phyloP scores from a whole-genome alignment of 176 grass and related monocot genomes.

The Sorghum bicolor region DNA sequence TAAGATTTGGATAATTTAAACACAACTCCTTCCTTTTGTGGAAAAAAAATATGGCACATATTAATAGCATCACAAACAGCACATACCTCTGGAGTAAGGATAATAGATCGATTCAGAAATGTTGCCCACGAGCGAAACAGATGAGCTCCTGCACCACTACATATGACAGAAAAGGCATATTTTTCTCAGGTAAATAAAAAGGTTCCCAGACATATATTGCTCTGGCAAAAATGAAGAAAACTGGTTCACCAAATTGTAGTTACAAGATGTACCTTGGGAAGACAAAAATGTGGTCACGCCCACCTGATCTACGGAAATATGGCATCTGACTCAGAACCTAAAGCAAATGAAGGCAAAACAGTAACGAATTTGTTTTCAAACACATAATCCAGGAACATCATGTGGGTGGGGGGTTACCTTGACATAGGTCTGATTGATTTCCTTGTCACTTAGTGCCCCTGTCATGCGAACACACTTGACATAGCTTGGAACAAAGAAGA shows the following conservation, averaged over 20 bases:
- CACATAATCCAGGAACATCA: neutral
- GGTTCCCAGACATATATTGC: neutral
- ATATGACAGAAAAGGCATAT: conserved; percentile 19
- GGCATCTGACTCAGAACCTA: conserved; percentile 94
- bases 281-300: conserved; percentile 91
- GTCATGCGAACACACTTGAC: conserved; percentile 92
- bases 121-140: conserved; percentile 81
- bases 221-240: neutral
- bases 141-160: conserved; percentile 88
- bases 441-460: conserved; percentile 76
- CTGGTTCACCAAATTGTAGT: neutral
- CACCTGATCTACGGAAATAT: conserved; percentile 87
- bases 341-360: neutral
- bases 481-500: conserved; percentile 91
- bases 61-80: neutral
- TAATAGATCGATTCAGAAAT: conserved; percentile 88
- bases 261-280: conserved; percentile 74
- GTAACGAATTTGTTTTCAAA: neutral
- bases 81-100: conserved; percentile 94
- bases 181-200: neutral
- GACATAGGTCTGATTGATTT: conserved; percentile 93
- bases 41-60: neutral
- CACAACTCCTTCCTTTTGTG: neutral
- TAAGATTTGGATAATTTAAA: neutral
- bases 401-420: conserved; percentile 40